Evolutionary conservation across 2,329 filamentous ascomycete species (phyloP).

Genomic region (Paraconiothyrium sp.): DNA sequence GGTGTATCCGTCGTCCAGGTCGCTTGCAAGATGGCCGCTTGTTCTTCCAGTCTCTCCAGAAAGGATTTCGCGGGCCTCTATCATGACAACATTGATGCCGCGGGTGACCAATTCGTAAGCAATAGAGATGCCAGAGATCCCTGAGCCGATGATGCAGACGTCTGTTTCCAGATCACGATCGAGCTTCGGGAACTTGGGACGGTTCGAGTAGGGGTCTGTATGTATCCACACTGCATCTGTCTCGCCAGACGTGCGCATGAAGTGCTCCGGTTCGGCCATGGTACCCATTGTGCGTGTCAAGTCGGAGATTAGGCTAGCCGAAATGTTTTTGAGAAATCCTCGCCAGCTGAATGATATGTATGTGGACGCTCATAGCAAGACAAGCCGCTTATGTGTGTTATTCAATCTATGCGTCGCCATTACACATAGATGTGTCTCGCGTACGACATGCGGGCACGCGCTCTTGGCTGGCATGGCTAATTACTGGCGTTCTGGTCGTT

Average conservation of each 20-base stretch:
- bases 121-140: constrained; percentile 62
- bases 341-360: too few species aligned
- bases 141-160: constrained; percentile 62
- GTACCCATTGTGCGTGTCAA: constrained; percentile 26
- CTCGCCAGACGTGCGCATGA: constrained; percentile 59
- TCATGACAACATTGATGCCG: constrained; percentile 60
- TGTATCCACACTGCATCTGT: constrained; percentile 65
- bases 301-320: too few species aligned
- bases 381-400: too few species aligned
- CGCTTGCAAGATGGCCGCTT: constrained; percentile 64
- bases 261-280: constrained; percentile 42
- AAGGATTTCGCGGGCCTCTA: constrained; percentile 65
- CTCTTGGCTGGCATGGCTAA: constrained; percentile 5
- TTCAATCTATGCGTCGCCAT: background rate
- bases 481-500: constrained; percentile 1
- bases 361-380: too few species aligned
- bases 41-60: constrained; percentile 64
- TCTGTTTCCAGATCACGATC: constrained; percentile 57
- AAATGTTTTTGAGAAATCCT: too few species aligned
- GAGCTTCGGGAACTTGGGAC: constrained; percentile 57
- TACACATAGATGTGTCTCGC: background rate
- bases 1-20: constrained; percentile 63
- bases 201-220: constrained; percentile 55
- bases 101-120: constrained; percentile 64
- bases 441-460: background rate